Evolutionary conservation across 2,329 filamentous ascomycete species (phyloP).

Genomic region (Dactylellina drechsleri): DNA sequence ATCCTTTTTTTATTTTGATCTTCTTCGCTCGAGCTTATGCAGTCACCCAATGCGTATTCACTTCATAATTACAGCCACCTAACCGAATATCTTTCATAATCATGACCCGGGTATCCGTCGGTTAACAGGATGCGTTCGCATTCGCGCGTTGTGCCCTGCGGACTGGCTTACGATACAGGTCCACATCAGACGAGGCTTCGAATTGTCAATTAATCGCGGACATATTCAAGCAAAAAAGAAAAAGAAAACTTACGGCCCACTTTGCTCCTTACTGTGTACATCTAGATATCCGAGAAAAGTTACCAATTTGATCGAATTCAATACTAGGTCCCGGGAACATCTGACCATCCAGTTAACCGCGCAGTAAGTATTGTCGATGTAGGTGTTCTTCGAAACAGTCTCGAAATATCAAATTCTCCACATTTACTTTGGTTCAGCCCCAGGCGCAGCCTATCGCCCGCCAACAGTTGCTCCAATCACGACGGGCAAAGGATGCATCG

Average conservation of each 20-base stretch:
- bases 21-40: not conserved
- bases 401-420: too few relatives aligned
- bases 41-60: too few relatives aligned
- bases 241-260: not conserved
- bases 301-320: conserved; percentile 1
- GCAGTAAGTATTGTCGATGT: conserved; percentile 26
- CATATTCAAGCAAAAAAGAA: not conserved
- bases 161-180: too few relatives aligned
- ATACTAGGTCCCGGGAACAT: conserved; percentile 15
- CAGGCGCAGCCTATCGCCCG: conserved; percentile 35
- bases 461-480: conserved; percentile 27
- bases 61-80: too few relatives aligned
- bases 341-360: conserved; percentile 22
- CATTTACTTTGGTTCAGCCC: conserved; percentile 30
- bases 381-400: conserved; percentile 2
- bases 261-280: not conserved
- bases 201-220: not conserved
- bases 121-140: too few relatives aligned
- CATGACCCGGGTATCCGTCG: too few relatives aligned
- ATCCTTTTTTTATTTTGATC: not conserved
- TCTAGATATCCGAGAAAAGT: conserved; percentile 28
- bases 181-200: not conserved
- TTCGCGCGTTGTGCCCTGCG: too few relatives aligned
- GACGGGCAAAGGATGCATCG: conserved; percentile 10
- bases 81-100: too few relatives aligned